Base-by-base conservation (phyloP, 805 yeast species). In the Monosporozyma servazzii region DNA sequence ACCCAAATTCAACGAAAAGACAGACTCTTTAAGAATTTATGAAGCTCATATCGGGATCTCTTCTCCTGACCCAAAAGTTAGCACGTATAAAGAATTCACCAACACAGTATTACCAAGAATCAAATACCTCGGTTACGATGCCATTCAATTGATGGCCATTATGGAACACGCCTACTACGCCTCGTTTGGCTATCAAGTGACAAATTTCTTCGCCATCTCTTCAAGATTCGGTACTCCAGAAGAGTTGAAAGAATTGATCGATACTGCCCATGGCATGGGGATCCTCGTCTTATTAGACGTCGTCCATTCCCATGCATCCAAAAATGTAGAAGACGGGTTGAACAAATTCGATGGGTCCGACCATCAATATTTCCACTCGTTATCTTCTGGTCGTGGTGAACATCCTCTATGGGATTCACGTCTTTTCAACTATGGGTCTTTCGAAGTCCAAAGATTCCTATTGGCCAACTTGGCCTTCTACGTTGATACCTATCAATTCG, bases 91-190 rank as follows among this genome's bases (percentile, higher is more conserved):
- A 57, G 95, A 91, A 66, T 91, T 91, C 67, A 85, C 96, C 13
- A 58, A 72, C 45, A 82, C 86, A 56, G 75, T 89, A 11, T 76
- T 91, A 55, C 98, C 98, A n/a, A 75, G 84, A 45, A 87, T 91
- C 58, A 81, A 81, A 58, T 79, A 84, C 55, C 75, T 90, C 53
- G 97, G 97, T 37, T 91, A 91, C 68, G 88, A 93, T 67, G 82
- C 96, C 4, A 85, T 91, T 60, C 99, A 91, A 70, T 75, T 91
- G 63, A 91, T 91, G 99, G 97, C 99, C 0, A 78, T 91, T 44
- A 91, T 91, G 99, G 99, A 91, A 69, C 99, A 91, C 67, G 98
- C 99, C 1, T 91, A 91, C 66, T 91, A 91, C 67, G 99, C 97
- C 1, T 88, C 96, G 2, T 91, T 91, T 66, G 99, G 99, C n/a